Evolutionary conservation across 1,284 basidiomycete species (phyloP), one percentile per base, ranked within the genome.

Genomic region (Ustanciosporium gigantosporum): DNA sequence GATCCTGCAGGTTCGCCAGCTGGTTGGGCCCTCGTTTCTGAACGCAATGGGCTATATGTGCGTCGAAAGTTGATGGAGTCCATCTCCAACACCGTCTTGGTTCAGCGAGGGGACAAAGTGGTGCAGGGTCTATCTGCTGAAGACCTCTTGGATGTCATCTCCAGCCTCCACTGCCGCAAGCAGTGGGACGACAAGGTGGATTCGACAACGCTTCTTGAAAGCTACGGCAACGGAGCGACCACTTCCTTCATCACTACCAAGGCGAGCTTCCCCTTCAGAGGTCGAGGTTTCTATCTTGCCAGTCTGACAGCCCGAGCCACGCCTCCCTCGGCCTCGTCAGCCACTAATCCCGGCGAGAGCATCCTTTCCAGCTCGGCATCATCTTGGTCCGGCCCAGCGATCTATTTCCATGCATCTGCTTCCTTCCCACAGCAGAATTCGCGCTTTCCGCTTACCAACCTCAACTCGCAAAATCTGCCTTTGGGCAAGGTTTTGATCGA

Each of bases 61-160:
- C 86, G 90, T 57, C 86, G 87, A 60, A 88, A 88, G 69, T 77
- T 87, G 15, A 85, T 87, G 9, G 82, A 87, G 2, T 86, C 88
- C 43, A 84, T 96, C 14, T 95, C 91, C 7, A 82, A 87, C 7
- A 82, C 84, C 34, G 85, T 95, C 36, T 89, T 90, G 0, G 86
- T 97, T 4, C 88, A 93, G 74, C 88, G 87, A 53, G 91, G 90
- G 0, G 88, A 89, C 74, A 89, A 91, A 78, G 90, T 98, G 53
- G 88, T 98, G 37, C 89, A 97, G 75, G 93, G 94, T 2, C 84
- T 95, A 8, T 89, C 91, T 0, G 93, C 93, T 0, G 94, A 96
- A 70, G 94, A 98, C 73, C 42, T 78, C 36, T 82, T 89, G 13
- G 82, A 92, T 19, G 83, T 84, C 5, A 86, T 88, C 47, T 84